These are phyloP conservation scores for Hypoxylon sp. DNA, from an alignment of 2,329 filamentous ascomycete species.

Conservation along the genomic window DNA sequence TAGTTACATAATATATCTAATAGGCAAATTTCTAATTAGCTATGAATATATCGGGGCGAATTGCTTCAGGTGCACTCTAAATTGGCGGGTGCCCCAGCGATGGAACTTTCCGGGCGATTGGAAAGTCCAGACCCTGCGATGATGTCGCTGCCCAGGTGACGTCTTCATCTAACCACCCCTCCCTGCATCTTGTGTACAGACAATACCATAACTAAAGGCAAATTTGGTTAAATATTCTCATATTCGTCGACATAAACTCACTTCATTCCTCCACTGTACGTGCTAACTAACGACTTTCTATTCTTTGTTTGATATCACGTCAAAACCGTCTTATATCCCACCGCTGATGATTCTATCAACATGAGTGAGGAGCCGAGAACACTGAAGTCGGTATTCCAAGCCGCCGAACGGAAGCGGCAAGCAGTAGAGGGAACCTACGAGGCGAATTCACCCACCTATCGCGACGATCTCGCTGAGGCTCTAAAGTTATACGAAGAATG, in stretches of 20 bases:
- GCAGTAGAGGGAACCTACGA: conserved; percentile 74
- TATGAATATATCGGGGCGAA: conserved; percentile 2
- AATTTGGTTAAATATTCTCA: neutral
- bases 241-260: neutral
- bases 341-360: conserved; percentile 5
- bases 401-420: conserved; percentile 65
- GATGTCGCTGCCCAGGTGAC: conserved; percentile 12
- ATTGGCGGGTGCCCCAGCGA: neutral
- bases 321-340: conserved; percentile 6
- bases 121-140: conserved; percentile 20
- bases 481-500: conserved; percentile 81
- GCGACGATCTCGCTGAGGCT: conserved; percentile 74
- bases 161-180: conserved; percentile 20
- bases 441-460: conserved; percentile 74
- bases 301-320: neutral
- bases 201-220: neutral
- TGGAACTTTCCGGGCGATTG: neutral
- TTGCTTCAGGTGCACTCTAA: neutral
- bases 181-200: neutral
- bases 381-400: conserved; percentile 63
- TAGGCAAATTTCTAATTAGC: neutral
- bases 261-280: neutral
- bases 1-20: conserved; percentile 3
- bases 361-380: conserved; percentile 63
- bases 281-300: neutral